phyloP scores from a whole-genome alignment of 306 rosid genomes.

The Cicer cuneatum region DNA sequence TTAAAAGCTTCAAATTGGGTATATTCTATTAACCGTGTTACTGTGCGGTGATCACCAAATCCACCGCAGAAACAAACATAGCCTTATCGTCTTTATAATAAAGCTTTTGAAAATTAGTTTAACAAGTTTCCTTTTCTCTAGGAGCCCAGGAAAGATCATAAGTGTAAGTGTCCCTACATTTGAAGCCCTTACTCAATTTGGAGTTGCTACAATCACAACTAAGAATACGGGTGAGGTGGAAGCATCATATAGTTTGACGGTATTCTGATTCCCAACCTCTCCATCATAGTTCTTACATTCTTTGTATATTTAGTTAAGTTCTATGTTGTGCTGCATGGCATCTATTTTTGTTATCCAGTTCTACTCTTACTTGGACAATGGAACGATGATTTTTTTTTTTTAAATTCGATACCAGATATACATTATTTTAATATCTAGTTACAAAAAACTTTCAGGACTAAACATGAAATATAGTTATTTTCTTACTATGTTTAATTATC shows the following conservation, averaged over 20 bases:
- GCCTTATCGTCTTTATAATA: neutral
- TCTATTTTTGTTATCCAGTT: constrained; percentile 24
- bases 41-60: no score
- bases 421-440: constrained; percentile 6
- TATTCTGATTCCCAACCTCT: constrained; percentile 48
- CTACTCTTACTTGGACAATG: constrained; percentile 17
- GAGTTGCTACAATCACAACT: constrained; percentile 77
- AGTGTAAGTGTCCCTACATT: constrained; percentile 82
- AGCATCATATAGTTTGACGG: constrained; percentile 98
- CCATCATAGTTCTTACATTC: constrained; percentile 17
- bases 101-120: constrained; percentile 13
- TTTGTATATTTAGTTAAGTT: constrained; percentile 3
- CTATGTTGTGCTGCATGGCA: constrained; percentile 24
- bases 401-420: constrained; percentile 3
- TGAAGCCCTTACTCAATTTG: constrained; percentile 88
- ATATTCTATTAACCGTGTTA: no score
- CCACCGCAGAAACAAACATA: no score
- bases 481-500: no score
- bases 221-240: constrained; percentile 91
- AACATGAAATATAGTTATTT: no score
- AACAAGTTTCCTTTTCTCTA: constrained; percentile 41
- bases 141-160: constrained; percentile 92
- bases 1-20: no score
- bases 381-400: constrained; percentile 27
- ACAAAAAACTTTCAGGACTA: neutral